A percentile compares a stretch with the other conserved stretches of the same genome.
These are phyloP conservation scores for Verticillium klebahnii DNA, from an alignment of 2,329 filamentous ascomycete species.

Conservation along the genomic window DNA sequence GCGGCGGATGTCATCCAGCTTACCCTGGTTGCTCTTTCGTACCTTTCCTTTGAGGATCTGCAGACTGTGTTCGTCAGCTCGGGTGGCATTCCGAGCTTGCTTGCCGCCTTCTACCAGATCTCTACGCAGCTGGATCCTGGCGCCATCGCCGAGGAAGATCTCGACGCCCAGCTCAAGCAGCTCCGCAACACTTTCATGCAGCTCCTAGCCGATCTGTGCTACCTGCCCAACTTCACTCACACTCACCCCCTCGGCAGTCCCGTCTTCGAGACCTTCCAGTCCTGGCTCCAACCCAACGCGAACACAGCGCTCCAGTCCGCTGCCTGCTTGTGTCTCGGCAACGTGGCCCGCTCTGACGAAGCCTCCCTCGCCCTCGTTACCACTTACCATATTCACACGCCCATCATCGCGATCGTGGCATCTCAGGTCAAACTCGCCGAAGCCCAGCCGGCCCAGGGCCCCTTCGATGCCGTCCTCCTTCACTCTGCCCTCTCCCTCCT, in stretches of 20 bases:
- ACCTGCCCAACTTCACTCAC: constrained; percentile 39
- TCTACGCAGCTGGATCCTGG: constrained; percentile 34
- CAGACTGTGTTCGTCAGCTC: constrained; percentile 42
- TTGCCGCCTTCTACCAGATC: constrained; percentile 43
- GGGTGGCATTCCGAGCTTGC: constrained; percentile 35
- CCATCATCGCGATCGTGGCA: constrained; percentile 32
- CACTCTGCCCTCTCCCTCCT: constrained; percentile 56
- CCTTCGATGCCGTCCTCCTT: constrained; percentile 43
- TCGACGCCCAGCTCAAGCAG: constrained; percentile 40
- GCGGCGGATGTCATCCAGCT: constrained; percentile 51
- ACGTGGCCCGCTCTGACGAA: constrained; percentile 55
- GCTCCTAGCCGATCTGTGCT: constrained; percentile 48
- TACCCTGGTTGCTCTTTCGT: constrained; percentile 47
- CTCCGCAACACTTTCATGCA: constrained; percentile 47
- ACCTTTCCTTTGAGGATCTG: constrained; percentile 48
- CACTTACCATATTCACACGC: constrained; percentile 31
- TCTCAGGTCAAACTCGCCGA: constrained; percentile 20
- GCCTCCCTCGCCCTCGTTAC: constrained; percentile 46
- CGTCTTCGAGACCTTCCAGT: constrained; percentile 35
- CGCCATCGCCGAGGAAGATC: constrained; percentile 36
- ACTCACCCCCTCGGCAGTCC: constrained; percentile 36
- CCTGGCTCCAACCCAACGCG: constrained; percentile 37
- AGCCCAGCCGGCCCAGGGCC: not conserved
- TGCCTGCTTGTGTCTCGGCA: constrained; percentile 57
- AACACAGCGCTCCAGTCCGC: constrained; percentile 46